Evolutionary conservation across 768 basidiomycete species (phyloP), one percentile per base, ranked within the genome.

Genomic region (Hypholoma sublateritium): DNA sequence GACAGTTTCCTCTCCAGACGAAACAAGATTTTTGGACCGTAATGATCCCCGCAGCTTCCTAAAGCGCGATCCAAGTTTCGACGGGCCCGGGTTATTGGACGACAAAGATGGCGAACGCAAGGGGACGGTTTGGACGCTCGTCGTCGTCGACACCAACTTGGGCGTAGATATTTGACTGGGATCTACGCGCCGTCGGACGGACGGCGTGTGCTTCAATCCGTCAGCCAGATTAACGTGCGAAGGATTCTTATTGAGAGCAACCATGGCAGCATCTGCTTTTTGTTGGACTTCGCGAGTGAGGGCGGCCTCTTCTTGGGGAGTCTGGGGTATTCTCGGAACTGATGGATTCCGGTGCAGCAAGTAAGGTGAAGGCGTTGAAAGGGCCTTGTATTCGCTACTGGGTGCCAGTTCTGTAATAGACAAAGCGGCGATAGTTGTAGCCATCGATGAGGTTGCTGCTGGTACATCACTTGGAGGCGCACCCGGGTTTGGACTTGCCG

Each of bases 51-150:
- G 79, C 47, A 93, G 72, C 65, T 81, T 86, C 70, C 83, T 87
- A 76, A 93, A 84, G 21, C 89, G 84, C 39, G 85, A 83, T 44
- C 88, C 86, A 57, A 93, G 80, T 67, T 83, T 88, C 0, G 82
- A 82, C 55, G 79, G 64, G 39, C 78, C 68, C 64, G 78, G 59
- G 64, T 72, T 62, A 63, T 79, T 67, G 53, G 79, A 80, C 25
- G 80, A 67, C 55, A 73, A 71, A 1, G 83, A 79, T 21, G 82
- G 75, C 11, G 80, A 74, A 32, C 80, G 82, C 42, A 87, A 73
- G 41, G 88, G 86, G 50, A 88, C 76, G 3, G 86, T 81, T 63
- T 88, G 85, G 22, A 89, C 81, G 59, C 83, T 85, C 4, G 85
- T 83, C 1, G 88, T 82, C 2, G 85, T 80, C n/a, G 84, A 86